Evolutionary conservation across 805 yeast genomes (phyloP), one percentile per base, ranked within the genome.

Genomic region (Hanseniaspora taiwanica): DNA sequence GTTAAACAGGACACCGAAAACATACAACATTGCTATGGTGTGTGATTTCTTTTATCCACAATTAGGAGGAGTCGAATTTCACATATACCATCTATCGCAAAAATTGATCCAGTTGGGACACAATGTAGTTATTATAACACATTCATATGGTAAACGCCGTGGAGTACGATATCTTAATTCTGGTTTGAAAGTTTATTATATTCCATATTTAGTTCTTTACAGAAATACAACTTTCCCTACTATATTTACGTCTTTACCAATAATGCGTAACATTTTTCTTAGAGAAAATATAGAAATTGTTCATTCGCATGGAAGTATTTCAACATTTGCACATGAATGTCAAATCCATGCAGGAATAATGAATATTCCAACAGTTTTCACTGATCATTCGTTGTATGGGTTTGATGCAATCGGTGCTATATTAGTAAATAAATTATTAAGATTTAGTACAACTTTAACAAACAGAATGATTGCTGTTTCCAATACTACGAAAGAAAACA

Each of bases 11-110:
- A 9, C 18, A 12, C 37, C 18, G 14, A 32, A 25, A 25, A 40
- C 21, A 25, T 40, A 35, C 35, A 54, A 50, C n/a, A 52, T 55
- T 40, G 68, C 71, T 6, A 87, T 91, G 96, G 83, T 87, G 3
- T 82, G 94, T 35, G 99, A 91, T 60, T 91, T 86, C 66, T 91
- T 91, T 72, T 91, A 82, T 61, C 99, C 99, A 9, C 98, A 91
- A 56, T 81, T 96, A 0, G 99, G 99, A 3, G 99, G 99, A 8
- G 94, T 91, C 2, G 99, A 91, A 58, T 76, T 89, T 46, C 98
- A 91, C 56, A 82, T 89, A 14, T 85, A 84, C 58, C 97, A 91
- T 57, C 61, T 91, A 19, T 78, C 97, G 0, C 93, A 85, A 58
- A 75, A 79, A 52, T 71, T 87, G 40, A 78, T 84, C 8, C 74